These are phyloP conservation scores for Spinellus fusiger DNA, from an alignment of 192 early-diverging fungal genomes.

Conservation along the genomic window DNA sequence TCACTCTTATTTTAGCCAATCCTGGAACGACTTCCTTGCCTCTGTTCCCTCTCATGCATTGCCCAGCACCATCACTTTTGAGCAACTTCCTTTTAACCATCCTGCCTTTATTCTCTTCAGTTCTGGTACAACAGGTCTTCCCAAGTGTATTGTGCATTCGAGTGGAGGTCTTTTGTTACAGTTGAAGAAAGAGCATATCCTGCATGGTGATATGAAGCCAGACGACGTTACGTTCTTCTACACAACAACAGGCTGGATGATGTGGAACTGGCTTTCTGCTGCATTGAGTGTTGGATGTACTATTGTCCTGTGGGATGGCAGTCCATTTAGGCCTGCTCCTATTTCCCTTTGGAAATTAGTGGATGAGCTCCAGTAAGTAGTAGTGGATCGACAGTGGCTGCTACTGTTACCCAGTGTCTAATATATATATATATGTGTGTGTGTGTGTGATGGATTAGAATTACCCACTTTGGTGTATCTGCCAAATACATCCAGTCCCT, in stretches of 20 bases:
- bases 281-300: slow-evolving; percentile 75
- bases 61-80: slow-evolving; percentile 55
- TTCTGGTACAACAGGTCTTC: slow-evolving; percentile 92
- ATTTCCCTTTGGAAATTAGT: slow-evolving; percentile 70
- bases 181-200: slow-evolving; percentile 89
- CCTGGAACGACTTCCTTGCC: slow-evolving; percentile 48
- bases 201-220: slow-evolving; percentile 70
- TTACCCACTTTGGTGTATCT: slow-evolving; percentile 89
- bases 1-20: slow-evolving; percentile 2
- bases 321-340: slow-evolving; percentile 83
- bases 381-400: no score
- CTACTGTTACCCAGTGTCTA: no score
- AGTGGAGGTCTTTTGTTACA: slow-evolving; percentile 88
- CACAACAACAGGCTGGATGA: slow-evolving; percentile 95
- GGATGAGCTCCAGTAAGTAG: slow-evolving; percentile 55
- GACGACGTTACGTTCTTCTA: slow-evolving; percentile 89
- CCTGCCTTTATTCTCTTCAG: slow-evolving; percentile 89
- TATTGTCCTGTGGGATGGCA: slow-evolving; percentile 88
- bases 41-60: slow-evolving; percentile 24
- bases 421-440: background rate
- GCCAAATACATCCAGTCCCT: slow-evolving; percentile 94
- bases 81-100: slow-evolving; percentile 86
- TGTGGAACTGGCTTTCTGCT: slow-evolving; percentile 98
- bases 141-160: slow-evolving; percentile 95
- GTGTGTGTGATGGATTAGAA: slow-evolving; percentile 28